Conservation (phyloP, 495 filamentous ascomycete genomes). For the Staphylotrichum longicolle region DNA sequence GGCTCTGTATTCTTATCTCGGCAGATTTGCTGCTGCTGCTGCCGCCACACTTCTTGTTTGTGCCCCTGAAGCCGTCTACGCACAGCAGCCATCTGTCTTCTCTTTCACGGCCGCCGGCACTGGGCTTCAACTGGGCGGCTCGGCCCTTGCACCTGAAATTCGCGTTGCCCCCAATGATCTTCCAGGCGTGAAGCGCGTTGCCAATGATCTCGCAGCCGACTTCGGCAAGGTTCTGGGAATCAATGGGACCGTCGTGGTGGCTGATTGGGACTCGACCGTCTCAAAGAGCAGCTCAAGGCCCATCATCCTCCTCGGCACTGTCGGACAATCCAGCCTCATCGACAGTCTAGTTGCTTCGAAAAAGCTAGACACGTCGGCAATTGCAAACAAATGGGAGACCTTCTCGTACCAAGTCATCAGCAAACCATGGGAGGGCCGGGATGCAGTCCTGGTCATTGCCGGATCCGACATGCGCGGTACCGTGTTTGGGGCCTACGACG, state of each 20-base stretch:
- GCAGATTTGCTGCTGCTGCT: background rate
- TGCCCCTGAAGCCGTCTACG: constrained; percentile 15
- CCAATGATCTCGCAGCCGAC: constrained; percentile 22
- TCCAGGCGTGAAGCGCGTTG: constrained; percentile 48
- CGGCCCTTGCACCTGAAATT: constrained; percentile 30
- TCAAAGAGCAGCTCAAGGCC: constrained; percentile 27
- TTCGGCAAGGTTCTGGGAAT: constrained; percentile 7
- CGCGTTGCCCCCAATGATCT: constrained; percentile 40
- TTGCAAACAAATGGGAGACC: background rate
- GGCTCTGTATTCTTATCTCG: constrained; percentile 21
- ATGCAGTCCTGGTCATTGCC: background rate
- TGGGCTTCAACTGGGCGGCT: constrained; percentile 29
- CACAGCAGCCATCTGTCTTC: constrained; percentile 24
- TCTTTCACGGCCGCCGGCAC: constrained; percentile 22
- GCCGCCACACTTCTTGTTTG: constrained; percentile 11
- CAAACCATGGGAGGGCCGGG: background rate
- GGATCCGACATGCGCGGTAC: background rate
- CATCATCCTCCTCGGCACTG: constrained; percentile 52
- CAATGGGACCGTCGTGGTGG: constrained; percentile 36
- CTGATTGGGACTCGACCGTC: constrained; percentile 29
- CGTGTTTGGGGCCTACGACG: constrained; percentile 2
- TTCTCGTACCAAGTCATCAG: background rate
- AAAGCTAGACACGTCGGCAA: background rate
- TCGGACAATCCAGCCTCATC: constrained; percentile 49
- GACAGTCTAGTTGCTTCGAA: constrained; percentile 34